Conservation (phyloP, 352 stramenopile genomes). For the Phytopythium montanum region DNA sequence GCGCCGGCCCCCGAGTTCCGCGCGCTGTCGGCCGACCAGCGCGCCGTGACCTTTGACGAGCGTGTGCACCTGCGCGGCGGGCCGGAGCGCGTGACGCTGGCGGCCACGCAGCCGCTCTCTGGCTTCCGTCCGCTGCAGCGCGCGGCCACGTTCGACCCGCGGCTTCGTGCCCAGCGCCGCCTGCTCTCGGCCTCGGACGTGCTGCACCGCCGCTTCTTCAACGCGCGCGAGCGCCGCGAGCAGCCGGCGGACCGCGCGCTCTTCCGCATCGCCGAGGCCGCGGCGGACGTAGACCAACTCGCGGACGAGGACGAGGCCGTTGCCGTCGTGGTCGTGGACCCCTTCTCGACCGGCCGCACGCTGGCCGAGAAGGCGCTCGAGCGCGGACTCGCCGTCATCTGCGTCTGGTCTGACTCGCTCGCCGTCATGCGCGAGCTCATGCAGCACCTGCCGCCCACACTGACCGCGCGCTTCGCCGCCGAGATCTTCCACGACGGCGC, state of each 20-base stretch:
- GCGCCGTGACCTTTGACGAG: slow-evolving; percentile 81
- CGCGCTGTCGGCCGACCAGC: slow-evolving; percentile 63
- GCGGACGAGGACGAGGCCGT: slow-evolving; percentile 27
- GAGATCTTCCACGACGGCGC: slow-evolving; percentile 72
- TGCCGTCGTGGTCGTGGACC: slow-evolving; percentile 92
- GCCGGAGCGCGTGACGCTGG: slow-evolving; percentile 40
- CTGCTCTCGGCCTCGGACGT: slow-evolving; percentile 75
- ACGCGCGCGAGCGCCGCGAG: slow-evolving; percentile 59
- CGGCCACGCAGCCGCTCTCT: slow-evolving; percentile 41
- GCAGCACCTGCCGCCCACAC: slow-evolving; percentile 48
- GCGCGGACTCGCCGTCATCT: slow-evolving; percentile 82
- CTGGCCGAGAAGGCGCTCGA: slow-evolving; percentile 86
- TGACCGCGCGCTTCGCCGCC: slow-evolving; percentile 51
- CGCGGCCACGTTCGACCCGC: slow-evolving; percentile 75
- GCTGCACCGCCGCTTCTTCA: slow-evolving; percentile 80
- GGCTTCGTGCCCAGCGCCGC: slow-evolving; percentile 50
- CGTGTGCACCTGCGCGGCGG: slow-evolving; percentile 53
- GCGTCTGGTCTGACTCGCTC: slow-evolving; percentile 77
- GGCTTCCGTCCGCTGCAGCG: slow-evolving; percentile 72
- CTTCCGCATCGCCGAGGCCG: slow-evolving; percentile 55
- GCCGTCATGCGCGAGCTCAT: slow-evolving; percentile 71
- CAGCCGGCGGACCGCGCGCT: slow-evolving; percentile 30
- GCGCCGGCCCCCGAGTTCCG: slow-evolving; percentile 31
- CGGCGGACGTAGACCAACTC: slow-evolving; percentile 14
- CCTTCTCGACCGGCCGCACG: slow-evolving; percentile 94